A percentile compares a stretch with the other conserved stretches of the same genome.
These are phyloP conservation scores for Umbelopsis isabellina DNA, from an alignment of 192 early-diverging fungal genomes.

Conservation along the genomic window DNA sequence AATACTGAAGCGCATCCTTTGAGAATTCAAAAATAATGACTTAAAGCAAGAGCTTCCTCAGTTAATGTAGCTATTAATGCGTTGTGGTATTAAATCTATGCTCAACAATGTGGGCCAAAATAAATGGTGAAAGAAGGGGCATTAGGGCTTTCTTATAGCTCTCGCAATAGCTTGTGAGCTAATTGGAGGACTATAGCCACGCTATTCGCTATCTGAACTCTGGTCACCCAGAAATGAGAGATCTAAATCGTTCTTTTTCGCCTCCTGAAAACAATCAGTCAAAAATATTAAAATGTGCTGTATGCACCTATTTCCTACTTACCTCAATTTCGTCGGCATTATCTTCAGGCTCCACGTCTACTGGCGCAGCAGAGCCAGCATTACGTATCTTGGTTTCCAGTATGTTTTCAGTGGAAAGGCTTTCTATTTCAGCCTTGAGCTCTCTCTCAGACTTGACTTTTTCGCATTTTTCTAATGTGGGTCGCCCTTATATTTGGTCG, in stretches of 20 bases:
- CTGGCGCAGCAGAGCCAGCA: conserved; percentile 27
- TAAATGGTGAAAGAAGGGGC: no score
- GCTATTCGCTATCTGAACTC: conserved; percentile 18
- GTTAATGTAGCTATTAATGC: neutral
- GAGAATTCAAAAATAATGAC: conserved; percentile 29
- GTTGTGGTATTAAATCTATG: no score
- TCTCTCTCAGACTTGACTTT: conserved; percentile 57
- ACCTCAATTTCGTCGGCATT: conserved; percentile 19
- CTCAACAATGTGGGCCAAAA: no score
- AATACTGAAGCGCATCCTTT: conserved; percentile 97
- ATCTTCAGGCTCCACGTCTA: conserved; percentile 25
- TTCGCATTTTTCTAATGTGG: conserved; percentile 60
- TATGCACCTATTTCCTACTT: neutral
- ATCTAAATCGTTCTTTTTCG: conserved; percentile 23
- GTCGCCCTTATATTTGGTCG: conserved; percentile 38
- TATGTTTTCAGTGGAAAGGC: conserved; percentile 42
- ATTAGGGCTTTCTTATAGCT: no score
- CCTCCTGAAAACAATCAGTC: neutral
- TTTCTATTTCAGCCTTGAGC: conserved; percentile 54
- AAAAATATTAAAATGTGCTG: neutral
- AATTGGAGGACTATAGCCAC: no score
- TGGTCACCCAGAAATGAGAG: conserved; percentile 31
- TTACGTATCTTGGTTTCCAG: conserved; percentile 25
- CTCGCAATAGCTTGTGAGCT: no score
- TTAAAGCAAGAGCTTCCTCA: neutral